These are phyloP conservation scores for Triangularia verruculosa DNA, from an alignment of 2,329 filamentous ascomycete species.

Conservation along the genomic window DNA sequence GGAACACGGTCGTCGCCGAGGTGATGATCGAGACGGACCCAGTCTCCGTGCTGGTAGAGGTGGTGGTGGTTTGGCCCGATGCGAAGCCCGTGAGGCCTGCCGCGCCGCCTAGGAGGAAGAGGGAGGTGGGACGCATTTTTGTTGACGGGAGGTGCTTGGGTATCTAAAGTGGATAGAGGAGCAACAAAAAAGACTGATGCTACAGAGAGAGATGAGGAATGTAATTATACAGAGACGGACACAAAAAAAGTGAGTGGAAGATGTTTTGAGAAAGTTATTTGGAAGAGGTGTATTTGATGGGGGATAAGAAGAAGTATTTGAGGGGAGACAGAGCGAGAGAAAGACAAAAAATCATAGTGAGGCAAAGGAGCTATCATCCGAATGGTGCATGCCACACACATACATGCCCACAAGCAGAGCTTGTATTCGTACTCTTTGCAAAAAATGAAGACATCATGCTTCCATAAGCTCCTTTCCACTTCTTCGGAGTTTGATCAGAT, in stretches of 20 bases:
- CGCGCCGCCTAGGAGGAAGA: slow-evolving; percentile 24
- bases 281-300: too few species aligned
- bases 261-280: neutral
- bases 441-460: neutral
- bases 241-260: neutral
- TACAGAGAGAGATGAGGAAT: neutral
- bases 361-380: neutral
- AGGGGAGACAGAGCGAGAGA: neutral
- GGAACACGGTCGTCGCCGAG: slow-evolving; percentile 24
- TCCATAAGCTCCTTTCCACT: neutral
- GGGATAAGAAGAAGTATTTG: neutral
- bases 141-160: neutral
- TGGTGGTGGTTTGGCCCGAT: slow-evolving; percentile 24
- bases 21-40: slow-evolving; percentile 24
- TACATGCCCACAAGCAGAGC: too few species aligned
- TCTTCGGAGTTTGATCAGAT: neutral
- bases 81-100: slow-evolving; percentile 17
- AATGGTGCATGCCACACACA: neutral
- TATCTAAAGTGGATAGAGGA: neutral
- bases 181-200: neutral
- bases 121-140: slow-evolving; percentile 26
- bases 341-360: neutral
- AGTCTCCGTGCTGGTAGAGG: slow-evolving; percentile 21
- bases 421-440: neutral
- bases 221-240: neutral